A percentile compares a stretch with the other conserved stretches of the same genome.
These are phyloP conservation scores for Solanum appendiculatum DNA, from an alignment of 257 asterid genomes.

Conservation along the genomic window DNA sequence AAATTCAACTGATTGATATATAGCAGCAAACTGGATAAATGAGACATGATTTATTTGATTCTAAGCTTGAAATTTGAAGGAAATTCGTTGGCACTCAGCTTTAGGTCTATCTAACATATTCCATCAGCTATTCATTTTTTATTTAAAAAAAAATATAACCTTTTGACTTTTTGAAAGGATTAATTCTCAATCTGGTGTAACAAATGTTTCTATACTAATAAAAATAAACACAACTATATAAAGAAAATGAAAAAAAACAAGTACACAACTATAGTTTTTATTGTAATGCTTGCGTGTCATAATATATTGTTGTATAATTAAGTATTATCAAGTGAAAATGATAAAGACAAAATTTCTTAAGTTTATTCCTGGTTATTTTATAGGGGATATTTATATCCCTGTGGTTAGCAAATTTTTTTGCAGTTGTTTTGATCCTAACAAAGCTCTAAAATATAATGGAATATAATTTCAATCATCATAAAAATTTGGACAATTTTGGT, in stretches of 20 bases:
- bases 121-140: not conserved
- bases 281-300: not conserved
- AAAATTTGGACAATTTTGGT: not conserved
- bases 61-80: not conserved
- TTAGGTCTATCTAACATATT: slow-evolving; percentile 6
- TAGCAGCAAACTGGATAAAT: too few relatives aligned
- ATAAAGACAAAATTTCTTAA: not conserved
- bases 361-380: not conserved
- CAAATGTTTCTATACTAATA: not conserved
- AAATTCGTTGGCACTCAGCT: not conserved
- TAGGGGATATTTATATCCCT: not conserved
- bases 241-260: too few relatives aligned
- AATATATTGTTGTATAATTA: not conserved
- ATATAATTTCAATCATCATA: too few relatives aligned
- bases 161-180: not conserved
- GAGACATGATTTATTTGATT: too few relatives aligned
- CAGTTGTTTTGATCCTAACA: not conserved
- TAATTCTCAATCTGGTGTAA: not conserved
- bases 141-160: too few relatives aligned
- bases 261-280: not conserved
- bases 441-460: not conserved
- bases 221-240: too few relatives aligned
- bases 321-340: not conserved
- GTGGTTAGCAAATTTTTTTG: not conserved
- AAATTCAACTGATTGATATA: too few relatives aligned